Evolutionary conservation across 2,329 filamentous ascomycete genomes (phyloP), one percentile per base, ranked within the genome.

Genomic region (Epichloe uncinata): DNA sequence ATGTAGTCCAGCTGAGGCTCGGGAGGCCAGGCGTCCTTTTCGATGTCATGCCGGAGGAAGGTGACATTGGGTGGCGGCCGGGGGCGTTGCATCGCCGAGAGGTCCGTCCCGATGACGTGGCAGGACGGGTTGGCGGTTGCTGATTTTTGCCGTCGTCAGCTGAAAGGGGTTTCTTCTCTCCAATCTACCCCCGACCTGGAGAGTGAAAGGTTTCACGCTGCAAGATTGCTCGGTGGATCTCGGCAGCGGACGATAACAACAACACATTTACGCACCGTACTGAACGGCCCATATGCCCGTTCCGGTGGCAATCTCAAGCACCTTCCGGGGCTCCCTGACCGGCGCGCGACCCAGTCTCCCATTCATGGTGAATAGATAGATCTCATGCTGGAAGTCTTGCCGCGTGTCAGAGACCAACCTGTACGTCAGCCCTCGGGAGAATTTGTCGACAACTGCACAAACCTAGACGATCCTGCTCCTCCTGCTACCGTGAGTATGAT

Each of bases 11-110:
- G 47, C 72, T 63, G 2, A 66, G 56, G 51, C 69, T 69, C 26
- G 20, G 54, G 3, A 71, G 62, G 62, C 77, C 77, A 81, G 1
- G 71, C 65, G 50, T 75, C 69, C 54, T 77, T 22, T 26, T 53
- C 74, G 30, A 71, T 63, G 54, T 81, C 77, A 54, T 79, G 75
- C 36, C 79, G 66, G 47, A 78, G 63, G 58, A 80, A 80, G 20
- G 65, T 66, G 46, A 76, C 67, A 55, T 79, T 80, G 20, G 73
- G 70, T 5, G 49, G 42, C 1, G 38, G 34, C 15, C 47, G 37
- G 4, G 34, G 22, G 2, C 22, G 22, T 22, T 22, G 6, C 22
- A 22, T 22, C 22, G 4, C 22, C 5, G 22, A 22, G 22, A 22
- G 1, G n/a, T 77, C 74, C 1, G 65, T 70, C 16, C 72, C 72